These are phyloP conservation scores for Tirmania nivea DNA, from an alignment of 495 filamentous ascomycete genomes.

Conservation along the genomic window DNA sequence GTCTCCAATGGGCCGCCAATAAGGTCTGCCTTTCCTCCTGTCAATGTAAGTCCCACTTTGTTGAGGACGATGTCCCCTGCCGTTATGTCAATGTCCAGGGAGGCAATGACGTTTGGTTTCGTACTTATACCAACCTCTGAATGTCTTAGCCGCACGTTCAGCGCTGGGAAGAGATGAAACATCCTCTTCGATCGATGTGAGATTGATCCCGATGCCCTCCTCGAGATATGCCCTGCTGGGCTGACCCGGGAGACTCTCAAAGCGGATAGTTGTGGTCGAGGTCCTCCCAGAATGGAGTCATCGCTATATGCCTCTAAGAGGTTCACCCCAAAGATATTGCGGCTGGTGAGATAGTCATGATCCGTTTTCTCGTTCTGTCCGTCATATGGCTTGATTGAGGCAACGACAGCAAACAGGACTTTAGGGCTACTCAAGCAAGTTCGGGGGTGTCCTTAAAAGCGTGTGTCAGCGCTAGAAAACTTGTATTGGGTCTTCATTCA, in stretches of 20 bases:
- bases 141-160: conserved; percentile 70
- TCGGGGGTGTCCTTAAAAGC: conserved; percentile 39
- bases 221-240: conserved; percentile 34
- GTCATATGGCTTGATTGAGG: conserved; percentile 38
- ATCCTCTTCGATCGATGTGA: conserved; percentile 32
- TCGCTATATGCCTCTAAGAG: conserved; percentile 53
- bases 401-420: conserved; percentile 54
- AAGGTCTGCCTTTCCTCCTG: conserved; percentile 44
- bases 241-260: conserved; percentile 57
- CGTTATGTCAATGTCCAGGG: conserved; percentile 72
- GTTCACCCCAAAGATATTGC: conserved; percentile 56
- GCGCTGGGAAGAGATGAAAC: conserved; percentile 53
- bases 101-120: conserved; percentile 50
- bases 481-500: conserved; percentile 13
- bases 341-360: conserved; percentile 57
- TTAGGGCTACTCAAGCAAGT: conserved; percentile 58
- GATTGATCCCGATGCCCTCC: conserved; percentile 36
- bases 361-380: conserved; percentile 25
- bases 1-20: conserved; percentile 34
- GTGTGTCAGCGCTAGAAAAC: not conserved
- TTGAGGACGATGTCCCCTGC: conserved; percentile 36
- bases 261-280: conserved; percentile 55
- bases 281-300: conserved; percentile 43
- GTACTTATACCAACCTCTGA: conserved; percentile 43
- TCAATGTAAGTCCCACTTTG: conserved; percentile 40